A percentile compares a stretch with the other conserved stretches of the same genome.
Evolutionary conservation across 225 moss, liverwort and hornwort genomes (phyloP).

Genomic region (Lunularia cruciata): DNA sequence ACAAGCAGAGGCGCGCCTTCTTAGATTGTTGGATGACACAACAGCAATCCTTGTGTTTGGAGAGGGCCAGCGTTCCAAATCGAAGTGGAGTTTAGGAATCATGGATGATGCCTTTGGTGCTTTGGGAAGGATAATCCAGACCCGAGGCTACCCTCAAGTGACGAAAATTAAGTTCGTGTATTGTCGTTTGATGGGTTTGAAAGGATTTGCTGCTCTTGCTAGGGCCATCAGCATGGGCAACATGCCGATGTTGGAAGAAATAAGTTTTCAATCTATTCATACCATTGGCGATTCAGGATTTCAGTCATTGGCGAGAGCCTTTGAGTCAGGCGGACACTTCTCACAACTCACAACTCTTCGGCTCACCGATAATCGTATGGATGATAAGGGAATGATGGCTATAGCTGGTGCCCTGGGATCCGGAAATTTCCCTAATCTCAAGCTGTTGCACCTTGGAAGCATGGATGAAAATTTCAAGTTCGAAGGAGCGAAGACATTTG

Average conservation of each 20-base stretch:
- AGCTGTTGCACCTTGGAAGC: slow-evolving; percentile 15
- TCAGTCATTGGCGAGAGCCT: slow-evolving; percentile 2
- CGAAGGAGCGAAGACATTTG: slow-evolving; percentile 9
- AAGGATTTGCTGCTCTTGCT: slow-evolving; percentile 2
- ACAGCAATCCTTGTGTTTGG: not conserved
- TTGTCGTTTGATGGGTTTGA: slow-evolving; percentile 11
- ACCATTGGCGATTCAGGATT: not conserved
- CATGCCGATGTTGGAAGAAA: slow-evolving; percentile 9
- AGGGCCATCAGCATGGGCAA: slow-evolving; percentile 1
- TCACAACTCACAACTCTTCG: not conserved
- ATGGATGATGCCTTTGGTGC: slow-evolving; percentile 19
- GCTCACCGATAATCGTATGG: slow-evolving; percentile 16
- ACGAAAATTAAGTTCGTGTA: not conserved
- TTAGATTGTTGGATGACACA: slow-evolving; percentile 6
- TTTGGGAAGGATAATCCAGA: not conserved
- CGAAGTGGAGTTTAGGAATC: slow-evolving; percentile 18
- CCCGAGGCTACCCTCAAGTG: slow-evolving; percentile 17
- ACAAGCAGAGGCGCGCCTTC: slow-evolving; percentile 15
- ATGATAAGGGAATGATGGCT: slow-evolving; percentile 9
- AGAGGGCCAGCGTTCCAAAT: slow-evolving; percentile 2
- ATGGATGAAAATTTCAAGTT: slow-evolving; percentile 1
- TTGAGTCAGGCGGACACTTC: slow-evolving; percentile 16
- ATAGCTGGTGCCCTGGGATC: slow-evolving; percentile 1
- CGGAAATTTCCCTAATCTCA: slow-evolving; percentile 15
- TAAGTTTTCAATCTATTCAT: slow-evolving; percentile 1